Evolutionary conservation across 2,329 filamentous ascomycete genomes (phyloP).

Genomic region (Penicillium sp.): DNA sequence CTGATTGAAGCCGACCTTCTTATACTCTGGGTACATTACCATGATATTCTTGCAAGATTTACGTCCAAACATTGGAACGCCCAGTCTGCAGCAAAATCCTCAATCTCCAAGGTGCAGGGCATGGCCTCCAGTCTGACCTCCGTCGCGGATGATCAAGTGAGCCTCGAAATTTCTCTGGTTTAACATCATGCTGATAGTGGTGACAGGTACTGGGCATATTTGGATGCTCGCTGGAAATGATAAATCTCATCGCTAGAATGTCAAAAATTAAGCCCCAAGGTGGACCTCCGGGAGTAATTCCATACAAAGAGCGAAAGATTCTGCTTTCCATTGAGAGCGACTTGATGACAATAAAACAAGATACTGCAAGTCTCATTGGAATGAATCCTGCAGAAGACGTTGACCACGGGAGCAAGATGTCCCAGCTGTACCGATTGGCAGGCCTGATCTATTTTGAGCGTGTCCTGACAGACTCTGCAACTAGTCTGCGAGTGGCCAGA

Average conservation of each 20-base stretch:
- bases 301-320: background rate
- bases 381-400: background rate
- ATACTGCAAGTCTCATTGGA: background rate
- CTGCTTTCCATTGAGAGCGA: background rate
- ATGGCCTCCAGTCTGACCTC: background rate
- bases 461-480: background rate
- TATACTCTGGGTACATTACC: constrained; percentile 6
- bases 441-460: background rate
- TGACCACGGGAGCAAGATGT: background rate
- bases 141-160: background rate
- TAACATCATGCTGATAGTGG: background rate
- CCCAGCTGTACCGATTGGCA: background rate
- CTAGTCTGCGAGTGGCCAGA: background rate
- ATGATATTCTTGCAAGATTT: constrained; percentile 8
- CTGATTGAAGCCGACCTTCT: constrained; percentile 4
- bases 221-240: background rate
- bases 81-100: background rate
- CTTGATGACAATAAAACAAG: background rate
- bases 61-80: background rate
- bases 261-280: background rate
- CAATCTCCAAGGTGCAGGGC: background rate
- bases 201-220: background rate
- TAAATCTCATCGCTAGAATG: background rate
- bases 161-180: background rate
- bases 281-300: background rate